These are phyloP conservation scores for Setomelanomma holmii DNA, from an alignment of 2,329 filamentous ascomycete genomes.

Conservation along the genomic window DNA sequence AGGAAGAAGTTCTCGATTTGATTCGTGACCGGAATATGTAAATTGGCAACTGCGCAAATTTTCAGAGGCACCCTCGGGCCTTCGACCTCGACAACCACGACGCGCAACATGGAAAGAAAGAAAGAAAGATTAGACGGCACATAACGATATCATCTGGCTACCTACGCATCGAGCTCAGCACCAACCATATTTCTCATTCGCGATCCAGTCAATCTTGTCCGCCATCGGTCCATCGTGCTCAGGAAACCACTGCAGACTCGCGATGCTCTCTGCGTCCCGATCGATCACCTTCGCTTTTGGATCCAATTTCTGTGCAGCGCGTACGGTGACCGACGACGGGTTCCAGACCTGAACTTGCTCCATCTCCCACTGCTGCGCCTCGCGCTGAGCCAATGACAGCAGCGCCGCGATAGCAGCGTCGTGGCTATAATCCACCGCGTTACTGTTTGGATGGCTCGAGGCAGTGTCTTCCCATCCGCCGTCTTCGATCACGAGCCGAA, in stretches of 20 bases:
- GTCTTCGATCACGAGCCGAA: conserved; percentile 73
- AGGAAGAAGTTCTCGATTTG: conserved; percentile 33
- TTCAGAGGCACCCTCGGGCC: not conserved
- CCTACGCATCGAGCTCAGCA: conserved; percentile 56
- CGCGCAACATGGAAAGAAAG: no score
- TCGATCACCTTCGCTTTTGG: conserved; percentile 58
- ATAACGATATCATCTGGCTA: not conserved
- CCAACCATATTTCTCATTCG: conserved; percentile 81
- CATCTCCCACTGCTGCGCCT: conserved; percentile 76
- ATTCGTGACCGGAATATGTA: not conserved
- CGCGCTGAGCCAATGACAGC: conserved; percentile 69
- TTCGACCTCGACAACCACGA: not conserved
- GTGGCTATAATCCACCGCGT: conserved; percentile 20
- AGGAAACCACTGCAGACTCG: conserved; percentile 73
- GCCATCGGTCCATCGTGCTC: conserved; percentile 51
- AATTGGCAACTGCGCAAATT: not conserved
- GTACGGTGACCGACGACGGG: conserved; percentile 63
- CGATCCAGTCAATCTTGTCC: conserved; percentile 71
- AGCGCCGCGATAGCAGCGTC: conserved; percentile 65
- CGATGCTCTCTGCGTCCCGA: conserved; percentile 71
- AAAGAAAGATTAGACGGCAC: no score
- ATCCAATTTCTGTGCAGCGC: conserved; percentile 55
- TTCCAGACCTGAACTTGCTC: conserved; percentile 83
- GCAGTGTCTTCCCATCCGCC: conserved; percentile 38
- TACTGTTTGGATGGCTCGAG: conserved; percentile 27